phyloP scores from a whole-genome alignment of 2,329 filamentous ascomycete species.

The Fusarium sp. region DNA sequence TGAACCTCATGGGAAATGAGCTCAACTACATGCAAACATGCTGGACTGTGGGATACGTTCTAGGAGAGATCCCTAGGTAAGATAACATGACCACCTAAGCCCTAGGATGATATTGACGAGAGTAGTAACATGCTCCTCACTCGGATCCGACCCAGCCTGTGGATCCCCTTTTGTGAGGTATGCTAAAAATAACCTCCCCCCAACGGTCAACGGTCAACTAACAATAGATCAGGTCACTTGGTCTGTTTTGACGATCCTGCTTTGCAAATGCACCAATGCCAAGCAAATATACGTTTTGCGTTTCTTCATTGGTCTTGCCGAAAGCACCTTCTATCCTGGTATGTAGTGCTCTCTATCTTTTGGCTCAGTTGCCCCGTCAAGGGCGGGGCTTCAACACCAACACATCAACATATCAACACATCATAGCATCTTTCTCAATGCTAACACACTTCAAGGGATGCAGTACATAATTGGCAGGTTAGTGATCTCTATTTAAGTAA shows the following conservation, averaged over 20 bases:
- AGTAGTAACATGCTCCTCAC: conserved; percentile 52
- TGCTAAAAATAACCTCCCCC: not conserved
- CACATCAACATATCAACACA: no score
- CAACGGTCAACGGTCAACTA: no score
- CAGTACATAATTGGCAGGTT: not conserved
- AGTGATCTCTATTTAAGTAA: no score
- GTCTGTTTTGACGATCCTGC: conserved; percentile 48
- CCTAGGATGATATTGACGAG: not conserved
- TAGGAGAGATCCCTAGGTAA: conserved; percentile 55
- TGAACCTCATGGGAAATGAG: conserved; percentile 56
- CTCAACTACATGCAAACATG: conserved; percentile 65
- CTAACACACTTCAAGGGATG: not conserved
- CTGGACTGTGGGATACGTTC: conserved; percentile 71
- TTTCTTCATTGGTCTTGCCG: conserved; percentile 58
- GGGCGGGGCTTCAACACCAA: no score
- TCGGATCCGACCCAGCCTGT: conserved; percentile 54
- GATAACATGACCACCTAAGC: fast-evolving
- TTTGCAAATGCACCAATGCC: conserved; percentile 45
- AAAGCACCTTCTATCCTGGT: conserved; percentile 54
- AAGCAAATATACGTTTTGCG: conserved; percentile 54
- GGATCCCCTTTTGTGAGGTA: conserved; percentile 54
- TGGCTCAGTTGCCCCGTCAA: no score
- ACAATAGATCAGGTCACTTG: conserved; percentile 40
- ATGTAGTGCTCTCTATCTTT: conserved; percentile 24
- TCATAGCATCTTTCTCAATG: no score